These are phyloP conservation scores for Volvox reticuliferus DNA, from an alignment of 139 green algal genomes.

Conservation along the genomic window DNA sequence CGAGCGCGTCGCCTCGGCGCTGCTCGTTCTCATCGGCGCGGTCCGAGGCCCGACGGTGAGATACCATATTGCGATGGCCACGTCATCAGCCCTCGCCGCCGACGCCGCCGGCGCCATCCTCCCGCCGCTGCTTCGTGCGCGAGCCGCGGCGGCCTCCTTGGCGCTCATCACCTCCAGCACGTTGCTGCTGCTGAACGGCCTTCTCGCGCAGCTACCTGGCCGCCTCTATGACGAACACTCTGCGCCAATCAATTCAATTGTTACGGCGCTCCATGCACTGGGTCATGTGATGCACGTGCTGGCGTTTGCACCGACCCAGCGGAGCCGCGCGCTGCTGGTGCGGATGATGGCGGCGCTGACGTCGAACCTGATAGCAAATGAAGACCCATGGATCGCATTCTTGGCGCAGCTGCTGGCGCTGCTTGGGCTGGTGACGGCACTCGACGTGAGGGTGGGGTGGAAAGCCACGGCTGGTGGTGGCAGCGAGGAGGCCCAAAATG, in stretches of 20 bases:
- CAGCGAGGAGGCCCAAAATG: no score
- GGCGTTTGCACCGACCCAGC: background rate
- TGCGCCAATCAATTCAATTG: background rate
- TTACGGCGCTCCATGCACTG: background rate
- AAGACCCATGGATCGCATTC: constrained; percentile 3
- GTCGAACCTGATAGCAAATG: constrained; percentile 7
- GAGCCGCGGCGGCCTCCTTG: background rate
- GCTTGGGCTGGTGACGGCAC: background rate
- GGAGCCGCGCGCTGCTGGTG: constrained; percentile 5
- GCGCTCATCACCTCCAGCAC: background rate
- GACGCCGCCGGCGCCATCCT: background rate
- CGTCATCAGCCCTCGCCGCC: background rate
- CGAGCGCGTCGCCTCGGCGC: background rate
- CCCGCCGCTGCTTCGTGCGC: background rate
- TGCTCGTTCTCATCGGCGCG: background rate
- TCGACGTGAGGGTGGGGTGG: background rate
- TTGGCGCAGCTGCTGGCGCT: constrained; percentile 6
- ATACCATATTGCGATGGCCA: no score
- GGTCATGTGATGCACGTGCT: background rate
- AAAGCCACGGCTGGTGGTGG: background rate
- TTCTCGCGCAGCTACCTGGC: constrained; percentile 4
- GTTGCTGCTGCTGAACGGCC: constrained; percentile 37
- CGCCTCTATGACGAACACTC: constrained; percentile 6
- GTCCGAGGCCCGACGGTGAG: background rate
- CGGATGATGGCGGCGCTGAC: background rate